Evolutionary conservation across 371 early-diverging fungal genomes (phyloP), one percentile per base, ranked within the genome.

Genomic region (Amoeboaphelidium protococcarum): DNA sequence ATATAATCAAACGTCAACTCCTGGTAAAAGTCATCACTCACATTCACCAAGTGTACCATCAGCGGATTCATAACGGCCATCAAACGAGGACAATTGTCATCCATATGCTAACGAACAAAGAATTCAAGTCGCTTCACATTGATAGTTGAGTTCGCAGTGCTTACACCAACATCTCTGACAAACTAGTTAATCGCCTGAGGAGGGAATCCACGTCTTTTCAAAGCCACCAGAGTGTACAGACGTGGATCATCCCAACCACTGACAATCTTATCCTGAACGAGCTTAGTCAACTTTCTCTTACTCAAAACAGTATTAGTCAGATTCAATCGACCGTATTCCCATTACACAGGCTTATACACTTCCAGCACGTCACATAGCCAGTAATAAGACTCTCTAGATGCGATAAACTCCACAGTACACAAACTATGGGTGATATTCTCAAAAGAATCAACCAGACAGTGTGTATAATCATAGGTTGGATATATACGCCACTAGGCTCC

Each of bases 371-470:
- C 94, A 42, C 90, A 80, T 25, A 99, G 76, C 99, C 99, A 99
- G 65, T 98, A 91, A 66, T 99, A 99, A 41, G 89, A 84, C 52
- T 82, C 81, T 50, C 96, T 79, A 23, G 94, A 80, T 57, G 79
- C 82, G 51, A 64, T 74, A 63, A 98, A 99, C 65, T 99, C 99
- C 41, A 81, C 73, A 1, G 99, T 97, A 71, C 99, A 98, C 52
- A 99, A 78, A 20, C 96, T 94, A 61, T 99, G 99, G 1, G 98
- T 95, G 49, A 99, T 97, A 70, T 98, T 92, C 60, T 99, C 99
- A 53, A 99, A 79, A 2, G 97, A 97, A 63, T 99, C 99, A 52
- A 82, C 83, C 19, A 98, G 70, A 59, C 99, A 98, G 60, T 97
- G 96, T 2, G 98, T 92, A 63, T 79, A 99, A 64, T 99, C 99